These are phyloP conservation scores for Gossypium arboreum DNA, from an alignment of 345 rosid genomes.

Conservation along the genomic window DNA sequence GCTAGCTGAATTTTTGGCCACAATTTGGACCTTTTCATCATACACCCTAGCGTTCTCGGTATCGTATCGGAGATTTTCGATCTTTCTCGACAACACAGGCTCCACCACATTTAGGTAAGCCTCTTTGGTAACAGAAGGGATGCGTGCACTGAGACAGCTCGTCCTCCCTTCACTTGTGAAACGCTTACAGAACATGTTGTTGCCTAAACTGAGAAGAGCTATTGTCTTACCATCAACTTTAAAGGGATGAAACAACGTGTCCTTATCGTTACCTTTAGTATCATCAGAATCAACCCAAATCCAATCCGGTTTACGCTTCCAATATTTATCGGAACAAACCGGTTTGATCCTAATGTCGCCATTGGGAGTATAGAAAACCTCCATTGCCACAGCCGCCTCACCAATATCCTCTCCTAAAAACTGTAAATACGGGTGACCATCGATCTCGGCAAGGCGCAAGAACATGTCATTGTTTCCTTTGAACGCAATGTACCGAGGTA, in stretches of 20 bases:
- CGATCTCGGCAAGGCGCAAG: neutral
- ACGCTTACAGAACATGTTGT: neutral
- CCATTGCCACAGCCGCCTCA: neutral
- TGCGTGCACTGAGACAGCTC: neutral
- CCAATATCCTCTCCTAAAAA: neutral
- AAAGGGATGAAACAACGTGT: neutral
- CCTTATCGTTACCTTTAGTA: neutral
- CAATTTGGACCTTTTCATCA: neutral
- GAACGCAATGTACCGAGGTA: neutral
- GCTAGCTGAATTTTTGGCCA: neutral
- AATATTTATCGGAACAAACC: neutral
- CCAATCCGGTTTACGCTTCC: neutral
- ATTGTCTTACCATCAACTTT: neutral
- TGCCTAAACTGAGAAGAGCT: neutral
- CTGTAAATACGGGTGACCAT: neutral
- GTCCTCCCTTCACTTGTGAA: neutral
- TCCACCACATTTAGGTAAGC: neutral
- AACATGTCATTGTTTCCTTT: neutral
- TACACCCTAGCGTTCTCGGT: neutral
- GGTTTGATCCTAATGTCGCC: neutral
- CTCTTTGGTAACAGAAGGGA: neutral
- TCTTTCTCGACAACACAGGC: neutral
- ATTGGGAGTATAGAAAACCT: neutral
- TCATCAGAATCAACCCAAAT: neutral
- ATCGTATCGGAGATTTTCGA: neutral